These are phyloP conservation scores for Fusarium nanum DNA, from an alignment of 2,329 filamentous ascomycete genomes.

Conservation along the genomic window DNA sequence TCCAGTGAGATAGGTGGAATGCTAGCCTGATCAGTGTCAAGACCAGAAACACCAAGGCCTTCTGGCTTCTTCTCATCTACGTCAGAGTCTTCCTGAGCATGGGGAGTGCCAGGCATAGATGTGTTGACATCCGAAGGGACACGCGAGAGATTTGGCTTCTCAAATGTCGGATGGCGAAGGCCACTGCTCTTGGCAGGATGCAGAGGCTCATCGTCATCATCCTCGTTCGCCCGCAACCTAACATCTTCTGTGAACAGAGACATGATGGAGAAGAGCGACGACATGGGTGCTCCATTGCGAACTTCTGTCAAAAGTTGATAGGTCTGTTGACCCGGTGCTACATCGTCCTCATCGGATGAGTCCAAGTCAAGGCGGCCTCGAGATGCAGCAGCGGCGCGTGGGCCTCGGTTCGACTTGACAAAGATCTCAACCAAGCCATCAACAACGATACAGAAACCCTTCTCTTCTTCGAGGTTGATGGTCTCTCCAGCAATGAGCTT, in stretches of 20 bases:
- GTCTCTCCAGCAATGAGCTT: slow-evolving; percentile 98
- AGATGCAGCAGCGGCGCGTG: slow-evolving; percentile 50
- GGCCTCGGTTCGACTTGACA: slow-evolving; percentile 83
- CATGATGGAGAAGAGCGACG: slow-evolving; percentile 95
- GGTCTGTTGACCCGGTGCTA: slow-evolving; percentile 76
- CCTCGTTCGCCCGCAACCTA: slow-evolving; percentile 78
- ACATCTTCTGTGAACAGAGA: slow-evolving; percentile 97
- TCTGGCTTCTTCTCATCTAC: slow-evolving; percentile 34
- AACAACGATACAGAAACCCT: slow-evolving; percentile 97
- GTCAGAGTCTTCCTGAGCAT: slow-evolving; percentile 47
- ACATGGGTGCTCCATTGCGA: slow-evolving; percentile 98
- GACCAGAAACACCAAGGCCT: slow-evolving; percentile 15
- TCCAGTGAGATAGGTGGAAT: slow-evolving; percentile 84
- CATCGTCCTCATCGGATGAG: slow-evolving; percentile 75
- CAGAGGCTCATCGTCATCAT: slow-evolving; percentile 64
- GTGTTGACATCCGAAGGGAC: slow-evolving; percentile 39
- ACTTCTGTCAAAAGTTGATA: slow-evolving; percentile 98
- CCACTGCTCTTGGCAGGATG: slow-evolving; percentile 44
- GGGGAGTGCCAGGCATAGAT: slow-evolving; percentile 56
- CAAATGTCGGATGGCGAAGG: slow-evolving; percentile 47
- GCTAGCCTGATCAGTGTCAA: slow-evolving; percentile 52
- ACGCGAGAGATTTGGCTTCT: slow-evolving; percentile 28
- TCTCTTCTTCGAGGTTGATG: slow-evolving; percentile 93
- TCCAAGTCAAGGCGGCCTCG: slow-evolving; percentile 46
- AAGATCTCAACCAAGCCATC: slow-evolving; percentile 98